Percentiles rank a stretch among this genome's conserved stretches.
Conservation (phyloP, 2,329 filamentous ascomycete genomes). For the Pseudogymnoascus sp. region DNA sequence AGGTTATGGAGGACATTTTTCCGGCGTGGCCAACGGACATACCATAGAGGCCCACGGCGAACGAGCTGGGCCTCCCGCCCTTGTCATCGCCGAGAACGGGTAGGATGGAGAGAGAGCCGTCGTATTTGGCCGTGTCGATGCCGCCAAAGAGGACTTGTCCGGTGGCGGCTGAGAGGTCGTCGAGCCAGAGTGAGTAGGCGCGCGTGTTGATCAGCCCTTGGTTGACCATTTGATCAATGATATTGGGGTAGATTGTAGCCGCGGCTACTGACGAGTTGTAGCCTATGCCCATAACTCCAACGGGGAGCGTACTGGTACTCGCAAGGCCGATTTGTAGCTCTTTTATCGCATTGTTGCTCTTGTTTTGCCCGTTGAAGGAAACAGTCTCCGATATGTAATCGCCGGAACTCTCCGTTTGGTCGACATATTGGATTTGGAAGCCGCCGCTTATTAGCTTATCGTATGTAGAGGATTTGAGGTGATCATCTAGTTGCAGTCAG, state of each 20-base stretch:
- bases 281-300: conserved; percentile 33
- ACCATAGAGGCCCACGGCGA: conserved; percentile 32
- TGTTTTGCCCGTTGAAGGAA: conserved; percentile 23
- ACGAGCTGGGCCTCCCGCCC: conserved; percentile 35
- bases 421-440: conserved; percentile 37
- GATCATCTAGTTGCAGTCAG: background rate
- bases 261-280: conserved; percentile 26
- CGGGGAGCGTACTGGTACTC: conserved; percentile 18
- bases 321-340: conserved; percentile 32
- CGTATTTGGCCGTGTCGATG: conserved; percentile 68
- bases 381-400: conserved; percentile 31
- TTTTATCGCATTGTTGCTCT: conserved; percentile 21
- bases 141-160: conserved; percentile 73
- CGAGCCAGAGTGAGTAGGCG: conserved; percentile 61
- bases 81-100: conserved; percentile 38
- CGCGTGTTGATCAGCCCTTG: conserved; percentile 53
- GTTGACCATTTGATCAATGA: conserved; percentile 55
- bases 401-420: conserved; percentile 29
- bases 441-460: conserved; percentile 30
- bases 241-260: conserved; percentile 40
- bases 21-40: conserved; percentile 30
- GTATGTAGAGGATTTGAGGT: conserved; percentile 30
- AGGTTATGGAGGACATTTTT: conserved; percentile 33
- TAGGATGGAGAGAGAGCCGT: conserved; percentile 52
- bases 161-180: conserved; percentile 47